Evolutionary conservation across 1,284 basidiomycete genomes (phyloP).

Genomic region (Coniferiporia weirii): DNA sequence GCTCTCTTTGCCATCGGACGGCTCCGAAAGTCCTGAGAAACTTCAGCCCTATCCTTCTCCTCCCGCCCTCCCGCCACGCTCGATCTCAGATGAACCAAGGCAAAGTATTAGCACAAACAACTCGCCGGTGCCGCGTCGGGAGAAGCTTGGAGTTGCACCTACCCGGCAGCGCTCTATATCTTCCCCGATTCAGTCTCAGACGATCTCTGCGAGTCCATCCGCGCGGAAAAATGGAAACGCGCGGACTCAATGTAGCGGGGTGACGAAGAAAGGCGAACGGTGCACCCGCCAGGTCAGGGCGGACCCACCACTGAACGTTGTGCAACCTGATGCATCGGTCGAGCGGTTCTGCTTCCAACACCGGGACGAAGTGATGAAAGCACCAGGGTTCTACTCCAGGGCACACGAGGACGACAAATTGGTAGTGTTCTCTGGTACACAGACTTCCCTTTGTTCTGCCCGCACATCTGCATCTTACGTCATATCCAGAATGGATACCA

Average conservation of each 20-base stretch:
- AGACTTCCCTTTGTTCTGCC: background rate
- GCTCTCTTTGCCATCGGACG: constrained; percentile 27
- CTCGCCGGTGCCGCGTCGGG: background rate
- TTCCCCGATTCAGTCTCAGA: constrained; percentile 23
- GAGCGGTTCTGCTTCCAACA: constrained; percentile 67
- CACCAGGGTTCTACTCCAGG: constrained; percentile 53
- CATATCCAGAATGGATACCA: constrained; percentile 59
- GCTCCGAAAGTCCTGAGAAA: background rate
- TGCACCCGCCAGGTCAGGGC: constrained; percentile 59
- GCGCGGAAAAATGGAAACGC: constrained; percentile 25
- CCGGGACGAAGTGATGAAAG: constrained; percentile 45
- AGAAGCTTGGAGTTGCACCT: background rate
- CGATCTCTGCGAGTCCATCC: constrained; percentile 32
- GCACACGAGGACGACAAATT: constrained; percentile 39
- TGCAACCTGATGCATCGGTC: constrained; percentile 34
- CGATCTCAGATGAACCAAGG: constrained; percentile 10
- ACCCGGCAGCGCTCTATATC: constrained; percentile 19
- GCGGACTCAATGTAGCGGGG: constrained; percentile 52
- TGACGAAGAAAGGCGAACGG: constrained; percentile 58
- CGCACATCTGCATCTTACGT: background rate
- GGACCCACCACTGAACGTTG: constrained; percentile 35
- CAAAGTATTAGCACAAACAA: background rate
- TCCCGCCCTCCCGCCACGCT: constrained; percentile 14
- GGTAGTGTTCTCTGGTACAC: constrained; percentile 51
- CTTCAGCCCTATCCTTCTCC: constrained; percentile 18